phyloP scores from a whole-genome alignment of 1,284 basidiomycete species.

The Rhodotorula sp. region DNA sequence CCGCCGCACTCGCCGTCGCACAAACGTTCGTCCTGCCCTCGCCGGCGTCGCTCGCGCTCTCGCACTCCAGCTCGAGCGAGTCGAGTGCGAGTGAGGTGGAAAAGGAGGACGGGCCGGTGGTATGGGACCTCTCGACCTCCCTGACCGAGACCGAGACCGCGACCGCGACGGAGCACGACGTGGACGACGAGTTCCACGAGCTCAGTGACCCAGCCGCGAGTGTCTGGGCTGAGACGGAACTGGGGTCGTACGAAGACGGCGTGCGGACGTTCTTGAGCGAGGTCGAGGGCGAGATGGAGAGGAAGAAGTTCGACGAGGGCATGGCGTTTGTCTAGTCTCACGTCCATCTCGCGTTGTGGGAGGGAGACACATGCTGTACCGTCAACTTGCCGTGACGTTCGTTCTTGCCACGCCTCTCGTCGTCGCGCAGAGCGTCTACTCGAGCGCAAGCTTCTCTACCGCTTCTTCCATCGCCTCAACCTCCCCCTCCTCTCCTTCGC shows the following conservation, averaged over 20 bases:
- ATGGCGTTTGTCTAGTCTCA: not conserved
- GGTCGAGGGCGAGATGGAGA: slow-evolving; percentile 23
- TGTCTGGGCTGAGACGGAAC: slow-evolving; percentile 45
- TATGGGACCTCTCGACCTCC: not conserved
- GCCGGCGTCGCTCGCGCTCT: not conserved
- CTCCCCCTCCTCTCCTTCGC: not conserved
- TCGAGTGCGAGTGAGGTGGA: not conserved
- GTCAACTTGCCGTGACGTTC: no score
- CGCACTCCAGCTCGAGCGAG: not conserved
- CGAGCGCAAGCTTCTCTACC: not conserved
- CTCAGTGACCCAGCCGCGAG: slow-evolving; percentile 30
- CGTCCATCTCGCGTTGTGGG: no score
- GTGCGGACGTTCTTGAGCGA: slow-evolving; percentile 28
- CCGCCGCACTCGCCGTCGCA: not conserved
- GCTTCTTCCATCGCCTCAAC: not conserved
- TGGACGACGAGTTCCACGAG: not conserved
- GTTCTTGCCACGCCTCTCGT: no score
- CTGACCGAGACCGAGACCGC: not conserved
- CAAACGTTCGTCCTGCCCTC: slow-evolving; percentile 19
- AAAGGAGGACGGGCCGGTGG: no score
- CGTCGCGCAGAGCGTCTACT: not conserved
- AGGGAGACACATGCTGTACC: no score
- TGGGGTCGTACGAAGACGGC: slow-evolving; percentile 43
- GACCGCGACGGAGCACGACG: no score
- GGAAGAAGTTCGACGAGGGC: not conserved